Conservation (phyloP, 257 asterid species). For the Nicotiana obtusifolia region DNA sequence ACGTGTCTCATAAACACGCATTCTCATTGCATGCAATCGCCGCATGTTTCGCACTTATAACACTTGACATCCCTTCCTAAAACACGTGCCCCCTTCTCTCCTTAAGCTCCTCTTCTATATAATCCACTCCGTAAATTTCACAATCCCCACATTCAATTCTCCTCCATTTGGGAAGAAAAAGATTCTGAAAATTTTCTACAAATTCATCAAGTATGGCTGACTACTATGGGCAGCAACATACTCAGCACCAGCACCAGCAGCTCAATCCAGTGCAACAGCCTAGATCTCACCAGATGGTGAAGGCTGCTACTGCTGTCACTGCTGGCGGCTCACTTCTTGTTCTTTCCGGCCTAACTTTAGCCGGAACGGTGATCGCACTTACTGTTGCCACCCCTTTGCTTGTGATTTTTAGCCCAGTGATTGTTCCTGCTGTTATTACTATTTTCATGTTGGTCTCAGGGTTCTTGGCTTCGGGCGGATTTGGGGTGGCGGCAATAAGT, state of each 20-base stretch:
- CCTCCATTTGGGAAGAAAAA: neutral
- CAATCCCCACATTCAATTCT: neutral
- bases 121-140: neutral
- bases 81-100: slow-evolving; percentile 3
- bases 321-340: slow-evolving; percentile 70
- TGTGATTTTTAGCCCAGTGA: slow-evolving; percentile 79
- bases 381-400: slow-evolving; percentile 67
- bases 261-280: slow-evolving; percentile 23
- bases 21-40: slow-evolving; percentile 1
- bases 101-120: slow-evolving; percentile 7
- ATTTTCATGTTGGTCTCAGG: slow-evolving; percentile 41
- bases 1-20: neutral
- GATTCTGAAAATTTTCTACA: no score
- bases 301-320: slow-evolving; percentile 59
- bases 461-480: slow-evolving; percentile 67
- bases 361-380: slow-evolving; percentile 60
- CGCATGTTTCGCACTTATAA: neutral
- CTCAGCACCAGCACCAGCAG: slow-evolving; percentile 12
- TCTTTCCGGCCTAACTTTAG: slow-evolving; percentile 55
- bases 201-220: slow-evolving; percentile 29
- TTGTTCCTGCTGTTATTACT: slow-evolving; percentile 57
- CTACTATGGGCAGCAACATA: slow-evolving; percentile 14
- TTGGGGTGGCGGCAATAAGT: slow-evolving; percentile 65
- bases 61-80: neutral
- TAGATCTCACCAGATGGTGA: slow-evolving; percentile 43